Percentiles rank a stretch among this genome's conserved stretches.
These are phyloP conservation scores for Arachnopeziza araneosa DNA, from an alignment of 2,329 filamentous ascomycete genomes.

Conservation along the genomic window DNA sequence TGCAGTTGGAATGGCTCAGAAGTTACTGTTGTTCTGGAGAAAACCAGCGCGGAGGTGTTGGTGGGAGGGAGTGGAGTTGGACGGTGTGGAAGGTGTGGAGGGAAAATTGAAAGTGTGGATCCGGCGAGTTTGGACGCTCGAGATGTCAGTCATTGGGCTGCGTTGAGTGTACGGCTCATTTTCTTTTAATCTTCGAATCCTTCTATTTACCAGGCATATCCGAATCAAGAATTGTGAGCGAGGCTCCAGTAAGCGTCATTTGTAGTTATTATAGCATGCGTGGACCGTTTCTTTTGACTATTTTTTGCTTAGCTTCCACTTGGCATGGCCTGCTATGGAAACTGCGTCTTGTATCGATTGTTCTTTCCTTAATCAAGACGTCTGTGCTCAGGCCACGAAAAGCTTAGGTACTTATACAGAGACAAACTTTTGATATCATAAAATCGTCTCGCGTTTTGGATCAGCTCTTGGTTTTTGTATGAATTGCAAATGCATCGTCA, in stretches of 20 bases:
- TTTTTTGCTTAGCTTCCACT: not conserved
- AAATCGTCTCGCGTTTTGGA: not conserved
- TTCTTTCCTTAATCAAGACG: not conserved
- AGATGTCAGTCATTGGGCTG: conserved; percentile 92
- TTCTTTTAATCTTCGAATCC: not conserved
- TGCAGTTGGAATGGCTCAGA: conserved; percentile 96
- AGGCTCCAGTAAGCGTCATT: conserved; percentile 7
- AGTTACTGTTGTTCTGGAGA: conserved; percentile 94
- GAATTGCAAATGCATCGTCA: not conserved
- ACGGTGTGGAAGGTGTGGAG: conserved; percentile 82
- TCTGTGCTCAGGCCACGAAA: not conserved
- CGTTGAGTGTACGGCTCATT: conserved; percentile 40
- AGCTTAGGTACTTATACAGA: not conserved
- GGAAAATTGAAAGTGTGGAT: conserved; percentile 98
- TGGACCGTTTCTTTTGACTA: not conserved
- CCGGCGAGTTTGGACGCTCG: conserved; percentile 92
- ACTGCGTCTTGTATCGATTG: not conserved
- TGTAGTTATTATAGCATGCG: conserved; percentile 1
- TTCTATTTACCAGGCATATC: conserved; percentile 4
- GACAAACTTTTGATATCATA: not conserved
- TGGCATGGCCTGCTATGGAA: conserved; percentile 1
- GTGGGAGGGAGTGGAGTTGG: conserved; percentile 96
- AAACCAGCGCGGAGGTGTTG: conserved; percentile 95
- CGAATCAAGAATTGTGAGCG: not conserved
- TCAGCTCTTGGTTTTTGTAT: not conserved